Percentiles rank a stretch among this genome's conserved stretches.
Conservation (phyloP, 208 protist species). For the Leishmania gerbilli region DNA sequence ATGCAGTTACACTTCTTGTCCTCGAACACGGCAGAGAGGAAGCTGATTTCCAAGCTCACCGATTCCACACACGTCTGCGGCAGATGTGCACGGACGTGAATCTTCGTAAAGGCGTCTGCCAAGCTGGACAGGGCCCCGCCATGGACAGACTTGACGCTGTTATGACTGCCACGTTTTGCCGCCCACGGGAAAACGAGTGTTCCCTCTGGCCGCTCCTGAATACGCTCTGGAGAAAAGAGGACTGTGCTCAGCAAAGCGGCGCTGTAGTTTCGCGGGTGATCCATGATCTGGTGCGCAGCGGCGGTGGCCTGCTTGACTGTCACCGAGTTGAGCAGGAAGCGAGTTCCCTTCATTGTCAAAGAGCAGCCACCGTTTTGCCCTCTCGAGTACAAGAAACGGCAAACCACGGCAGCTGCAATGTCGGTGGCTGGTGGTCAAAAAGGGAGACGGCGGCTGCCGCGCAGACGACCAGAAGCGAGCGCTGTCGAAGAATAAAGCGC, state of each 20-base stretch:
- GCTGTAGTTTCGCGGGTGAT: constrained; percentile 45
- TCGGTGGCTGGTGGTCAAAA: not conserved
- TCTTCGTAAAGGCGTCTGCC: constrained; percentile 79
- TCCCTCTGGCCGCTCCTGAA: constrained; percentile 41
- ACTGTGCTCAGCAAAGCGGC: constrained; percentile 57
- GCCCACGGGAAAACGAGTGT: constrained; percentile 72
- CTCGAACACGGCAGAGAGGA: constrained; percentile 70
- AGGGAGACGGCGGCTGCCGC: not conserved
- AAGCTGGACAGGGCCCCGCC: constrained; percentile 85
- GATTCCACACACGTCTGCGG: constrained; percentile 29
- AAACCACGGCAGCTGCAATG: not conserved
- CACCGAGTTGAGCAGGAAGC: constrained; percentile 23
- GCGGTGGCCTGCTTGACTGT: constrained; percentile 28
- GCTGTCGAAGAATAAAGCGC: not conserved
- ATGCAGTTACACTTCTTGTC: constrained; percentile 69
- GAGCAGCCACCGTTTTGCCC: not conserved
- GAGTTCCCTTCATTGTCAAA: constrained; percentile 22
- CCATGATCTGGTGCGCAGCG: constrained; percentile 48
- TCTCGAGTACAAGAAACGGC: not conserved
- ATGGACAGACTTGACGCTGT: constrained; percentile 85
- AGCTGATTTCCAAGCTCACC: constrained; percentile 88
- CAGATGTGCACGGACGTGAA: constrained; percentile 51
- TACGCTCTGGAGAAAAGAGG: constrained; percentile 50
- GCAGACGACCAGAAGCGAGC: not conserved
- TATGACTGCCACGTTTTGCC: constrained; percentile 46